Conservation (phyloP, 2,329 filamentous ascomycete species). For the Aspergillus quadrilineatus region DNA sequence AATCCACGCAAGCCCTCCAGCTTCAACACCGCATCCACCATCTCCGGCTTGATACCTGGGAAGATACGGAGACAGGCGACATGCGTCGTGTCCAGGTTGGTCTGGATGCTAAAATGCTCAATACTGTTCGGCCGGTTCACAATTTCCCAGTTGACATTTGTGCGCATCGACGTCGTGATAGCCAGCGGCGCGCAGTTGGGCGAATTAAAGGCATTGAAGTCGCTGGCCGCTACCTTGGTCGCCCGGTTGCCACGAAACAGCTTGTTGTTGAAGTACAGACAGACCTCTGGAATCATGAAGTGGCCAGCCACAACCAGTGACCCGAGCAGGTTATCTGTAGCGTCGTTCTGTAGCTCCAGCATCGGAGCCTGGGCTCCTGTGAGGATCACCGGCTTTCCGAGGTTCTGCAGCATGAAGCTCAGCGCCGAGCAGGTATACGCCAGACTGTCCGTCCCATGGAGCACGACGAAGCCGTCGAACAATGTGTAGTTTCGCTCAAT, state of each 20-base stretch:
- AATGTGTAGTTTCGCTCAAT: conserved; percentile 81
- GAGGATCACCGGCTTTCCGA: conserved; percentile 87
- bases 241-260: conserved; percentile 85
- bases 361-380: conserved; percentile 84
- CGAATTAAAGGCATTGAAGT: conserved; percentile 82
- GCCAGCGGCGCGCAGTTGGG: conserved; percentile 85
- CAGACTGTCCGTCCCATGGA: conserved; percentile 87
- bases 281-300: conserved; percentile 90
- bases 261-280: conserved; percentile 89
- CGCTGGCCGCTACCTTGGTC: conserved; percentile 82
- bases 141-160: conserved; percentile 76
- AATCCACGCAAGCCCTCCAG: conserved; percentile 76
- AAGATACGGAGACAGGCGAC: conserved; percentile 88
- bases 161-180: conserved; percentile 74
- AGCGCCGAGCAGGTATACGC: conserved; percentile 87
- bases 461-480: conserved; percentile 87
- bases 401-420: conserved; percentile 87
- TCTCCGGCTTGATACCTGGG: conserved; percentile 88
- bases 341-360: conserved; percentile 86
- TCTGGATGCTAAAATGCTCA: conserved; percentile 70
- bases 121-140: conserved; percentile 73
- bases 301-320: conserved; percentile 88
- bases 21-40: conserved; percentile 80
- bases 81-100: conserved; percentile 78
- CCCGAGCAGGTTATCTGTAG: conserved; percentile 83